Conservation (phyloP, 1,284 basidiomycete species). For the Tremellales sp. region DNA sequence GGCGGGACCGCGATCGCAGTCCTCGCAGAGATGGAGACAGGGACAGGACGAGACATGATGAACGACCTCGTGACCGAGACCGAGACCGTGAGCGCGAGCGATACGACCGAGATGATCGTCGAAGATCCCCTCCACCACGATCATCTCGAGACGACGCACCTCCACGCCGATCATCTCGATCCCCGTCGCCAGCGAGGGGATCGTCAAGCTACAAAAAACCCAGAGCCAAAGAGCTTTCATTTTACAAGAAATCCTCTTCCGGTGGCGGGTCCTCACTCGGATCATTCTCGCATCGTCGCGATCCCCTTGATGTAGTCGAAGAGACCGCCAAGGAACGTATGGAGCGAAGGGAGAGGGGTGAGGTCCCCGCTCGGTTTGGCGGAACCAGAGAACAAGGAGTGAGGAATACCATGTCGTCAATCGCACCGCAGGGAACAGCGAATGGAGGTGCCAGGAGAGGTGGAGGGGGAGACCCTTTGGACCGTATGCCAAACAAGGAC, state of each 20-base stretch:
- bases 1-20: background rate
- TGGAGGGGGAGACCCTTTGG: conserved; percentile 33
- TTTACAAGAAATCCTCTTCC: conserved; percentile 45
- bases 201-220: conserved; percentile 6
- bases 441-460: conserved; percentile 28
- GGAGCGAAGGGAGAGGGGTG: conserved; percentile 34
- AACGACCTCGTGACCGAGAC: conserved; percentile 1
- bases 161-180: conserved; percentile 7
- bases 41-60: background rate
- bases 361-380: conserved; percentile 41
- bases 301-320: conserved; percentile 28
- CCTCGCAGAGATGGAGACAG: background rate
- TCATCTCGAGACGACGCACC: conserved; percentile 6
- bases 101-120: background rate
- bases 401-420: conserved; percentile 41
- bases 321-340: conserved; percentile 37
- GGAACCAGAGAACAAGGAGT: conserved; percentile 43
- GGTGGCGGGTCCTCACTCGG: conserved; percentile 9
- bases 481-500: conserved; percentile 28
- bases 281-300: conserved; percentile 27
- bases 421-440: conserved; percentile 13
- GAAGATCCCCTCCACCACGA: conserved; percentile 6
- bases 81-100: conserved; percentile 5
- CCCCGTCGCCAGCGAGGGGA: background rate
- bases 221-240: conserved; percentile 44